These are phyloP conservation scores for Draba incana DNA, from an alignment of 345 rosid genomes.

Conservation along the genomic window DNA sequence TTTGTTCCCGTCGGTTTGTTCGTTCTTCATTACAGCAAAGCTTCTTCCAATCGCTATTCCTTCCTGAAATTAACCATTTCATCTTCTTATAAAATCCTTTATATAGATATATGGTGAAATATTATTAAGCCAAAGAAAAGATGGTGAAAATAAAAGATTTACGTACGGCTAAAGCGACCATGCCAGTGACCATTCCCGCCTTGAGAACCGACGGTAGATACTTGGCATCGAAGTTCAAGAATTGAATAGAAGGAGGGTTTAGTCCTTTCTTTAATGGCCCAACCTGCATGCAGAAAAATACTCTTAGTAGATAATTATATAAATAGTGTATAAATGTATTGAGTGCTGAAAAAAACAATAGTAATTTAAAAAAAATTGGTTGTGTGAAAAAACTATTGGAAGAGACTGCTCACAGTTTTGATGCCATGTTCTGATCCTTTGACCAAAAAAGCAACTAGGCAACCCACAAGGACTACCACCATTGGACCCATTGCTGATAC, in stretches of 20 bases:
- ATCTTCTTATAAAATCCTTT: background rate
- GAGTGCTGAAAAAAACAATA: background rate
- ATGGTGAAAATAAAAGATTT: conserved; percentile 34
- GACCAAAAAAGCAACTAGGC: conserved; percentile 64
- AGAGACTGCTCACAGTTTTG: conserved; percentile 55
- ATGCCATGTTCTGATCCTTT: conserved; percentile 63
- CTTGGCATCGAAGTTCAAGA: conserved; percentile 57
- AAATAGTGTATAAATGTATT: background rate
- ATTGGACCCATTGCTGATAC: conserved; percentile 85
- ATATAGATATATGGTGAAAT: background rate
- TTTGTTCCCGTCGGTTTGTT: conserved; percentile 91
- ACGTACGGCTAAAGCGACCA: conserved; percentile 82
- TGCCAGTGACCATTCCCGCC: conserved; percentile 69
- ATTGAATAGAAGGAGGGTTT: conserved; percentile 63
- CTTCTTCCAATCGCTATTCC: conserved; percentile 92
- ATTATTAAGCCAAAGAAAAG: background rate
- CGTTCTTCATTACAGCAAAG: conserved; percentile 73
- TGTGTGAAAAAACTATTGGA: background rate
- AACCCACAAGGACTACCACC: conserved; percentile 66
- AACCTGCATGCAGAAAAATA: conserved; percentile 51
- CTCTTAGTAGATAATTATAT: background rate
- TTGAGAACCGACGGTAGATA: conserved; percentile 58
- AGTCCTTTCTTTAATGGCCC: conserved; percentile 75
- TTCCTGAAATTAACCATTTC: conserved; percentile 53
- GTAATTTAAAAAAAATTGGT: too few species aligned